Conservation (phyloP, 306 rosid species). For the Arachis hypogaea region DNA sequence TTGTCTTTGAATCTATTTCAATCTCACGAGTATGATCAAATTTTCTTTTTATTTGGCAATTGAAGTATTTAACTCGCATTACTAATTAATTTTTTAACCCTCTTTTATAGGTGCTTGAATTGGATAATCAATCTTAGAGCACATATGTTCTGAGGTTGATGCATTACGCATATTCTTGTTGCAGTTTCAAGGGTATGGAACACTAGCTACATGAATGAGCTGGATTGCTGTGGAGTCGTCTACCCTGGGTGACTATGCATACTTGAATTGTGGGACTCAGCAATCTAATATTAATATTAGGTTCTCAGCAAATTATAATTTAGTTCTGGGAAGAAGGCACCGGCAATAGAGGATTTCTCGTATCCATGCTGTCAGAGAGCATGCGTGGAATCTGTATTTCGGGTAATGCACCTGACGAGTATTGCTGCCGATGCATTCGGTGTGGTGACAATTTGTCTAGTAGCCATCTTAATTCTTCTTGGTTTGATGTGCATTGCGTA, state of each 20-base stretch:
- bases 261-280: slow-evolving; percentile 39
- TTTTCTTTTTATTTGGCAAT: neutral
- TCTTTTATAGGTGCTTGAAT: slow-evolving; percentile 45
- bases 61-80: neutral
- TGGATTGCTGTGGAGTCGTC: slow-evolving; percentile 32
- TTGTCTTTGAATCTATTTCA: neutral
- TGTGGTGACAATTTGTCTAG: slow-evolving; percentile 94
- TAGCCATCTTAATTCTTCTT: slow-evolving; percentile 79
- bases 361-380: slow-evolving; percentile 99
- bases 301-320: slow-evolving; percentile 32
- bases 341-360: slow-evolving; percentile 61
- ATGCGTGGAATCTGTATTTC: slow-evolving; percentile 98
- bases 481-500: slow-evolving; percentile 80
- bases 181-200: slow-evolving; percentile 24
- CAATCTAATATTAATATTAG: slow-evolving; percentile 42
- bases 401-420: slow-evolving; percentile 99
- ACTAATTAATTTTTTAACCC: slow-evolving; percentile 1
- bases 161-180: slow-evolving; percentile 16
- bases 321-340: slow-evolving; percentile 53
- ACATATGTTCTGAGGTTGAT: slow-evolving; percentile 29
- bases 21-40: neutral
- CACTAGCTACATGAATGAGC: slow-evolving; percentile 35
- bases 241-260: slow-evolving; percentile 32
- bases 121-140: slow-evolving; percentile 32
- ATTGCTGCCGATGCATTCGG: slow-evolving; percentile 97